These are phyloP conservation scores for Vanilla planifolia DNA, from an alignment of 106 monocot species.

Conservation along the genomic window DNA sequence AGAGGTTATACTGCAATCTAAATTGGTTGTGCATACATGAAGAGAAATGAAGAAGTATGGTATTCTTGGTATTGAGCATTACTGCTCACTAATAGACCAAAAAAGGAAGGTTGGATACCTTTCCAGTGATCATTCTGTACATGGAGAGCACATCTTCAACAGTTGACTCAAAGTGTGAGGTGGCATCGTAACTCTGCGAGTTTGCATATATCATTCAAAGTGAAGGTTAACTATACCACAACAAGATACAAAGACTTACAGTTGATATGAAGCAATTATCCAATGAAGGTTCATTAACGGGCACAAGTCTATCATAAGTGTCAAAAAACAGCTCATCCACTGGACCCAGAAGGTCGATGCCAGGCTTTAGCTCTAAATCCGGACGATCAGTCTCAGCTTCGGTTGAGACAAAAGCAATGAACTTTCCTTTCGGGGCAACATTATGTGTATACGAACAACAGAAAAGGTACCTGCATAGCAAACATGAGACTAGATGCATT, in stretches of 20 bases:
- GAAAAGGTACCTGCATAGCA: conserved; percentile 77
- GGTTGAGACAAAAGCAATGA: conserved; percentile 90
- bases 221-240: background rate
- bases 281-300: conserved; percentile 74
- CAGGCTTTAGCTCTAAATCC: conserved; percentile 61
- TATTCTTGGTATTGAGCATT: too few relatives aligned
- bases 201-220: background rate
- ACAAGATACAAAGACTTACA: conserved; percentile 35
- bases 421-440: conserved; percentile 91
- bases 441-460: conserved; percentile 94
- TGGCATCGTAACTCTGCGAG: conserved; percentile 95
- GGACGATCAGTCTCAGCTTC: conserved; percentile 92
- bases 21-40: too few relatives aligned
- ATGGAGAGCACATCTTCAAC: conserved; percentile 85
- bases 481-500: background rate
- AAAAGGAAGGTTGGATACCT: conserved; percentile 37
- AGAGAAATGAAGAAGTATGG: too few relatives aligned
- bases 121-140: conserved; percentile 91
- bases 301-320: conserved; percentile 77
- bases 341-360: conserved; percentile 86
- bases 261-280: conserved; percentile 96
- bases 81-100: background rate
- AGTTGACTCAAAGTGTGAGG: conserved; percentile 95
- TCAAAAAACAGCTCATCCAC: conserved; percentile 95
- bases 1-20: too few relatives aligned